These are phyloP conservation scores for Kwoniella mangroviensis DNA, from an alignment of 768 basidiomycete species.

Conservation along the genomic window DNA sequence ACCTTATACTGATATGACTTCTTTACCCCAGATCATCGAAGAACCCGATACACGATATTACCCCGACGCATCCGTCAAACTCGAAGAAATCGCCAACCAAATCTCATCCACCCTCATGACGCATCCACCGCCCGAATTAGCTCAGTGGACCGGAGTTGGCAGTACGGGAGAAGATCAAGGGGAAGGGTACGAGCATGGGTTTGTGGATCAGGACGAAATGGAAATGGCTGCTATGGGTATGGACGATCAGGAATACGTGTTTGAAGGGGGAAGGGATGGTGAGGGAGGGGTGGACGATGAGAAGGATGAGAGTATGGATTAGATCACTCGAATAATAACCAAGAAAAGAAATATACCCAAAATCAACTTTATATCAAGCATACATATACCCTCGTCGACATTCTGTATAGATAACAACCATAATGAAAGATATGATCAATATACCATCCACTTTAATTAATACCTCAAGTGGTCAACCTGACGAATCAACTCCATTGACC, in stretches of 20 bases:
- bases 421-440: too few relatives aligned
- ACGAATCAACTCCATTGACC: too few relatives aligned
- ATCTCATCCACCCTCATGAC: conserved; percentile 59
- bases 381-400: too few relatives aligned
- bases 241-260: conserved; percentile 45
- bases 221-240: conserved; percentile 31
- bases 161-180: conserved; percentile 22
- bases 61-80: conserved; percentile 71
- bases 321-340: not conserved
- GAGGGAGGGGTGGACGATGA: conserved; percentile 55
- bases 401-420: too few relatives aligned
- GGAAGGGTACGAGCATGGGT: conserved; percentile 22
- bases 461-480: too few relatives aligned
- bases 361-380: too few relatives aligned
- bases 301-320: conserved; percentile 47
- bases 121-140: conserved; percentile 25
- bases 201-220: conserved; percentile 16
- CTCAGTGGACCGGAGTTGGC: conserved; percentile 25
- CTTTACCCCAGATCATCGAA: conserved; percentile 73
- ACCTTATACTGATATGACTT: not conserved
- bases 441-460: too few relatives aligned
- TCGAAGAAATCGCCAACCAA: conserved; percentile 61
- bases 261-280: conserved; percentile 52
- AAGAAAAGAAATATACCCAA: not conserved
- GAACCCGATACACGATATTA: conserved; percentile 80